Base-by-base conservation (phyloP, 495 filamentous ascomycete genomes). In the Talaromyces nanjingensis region DNA sequence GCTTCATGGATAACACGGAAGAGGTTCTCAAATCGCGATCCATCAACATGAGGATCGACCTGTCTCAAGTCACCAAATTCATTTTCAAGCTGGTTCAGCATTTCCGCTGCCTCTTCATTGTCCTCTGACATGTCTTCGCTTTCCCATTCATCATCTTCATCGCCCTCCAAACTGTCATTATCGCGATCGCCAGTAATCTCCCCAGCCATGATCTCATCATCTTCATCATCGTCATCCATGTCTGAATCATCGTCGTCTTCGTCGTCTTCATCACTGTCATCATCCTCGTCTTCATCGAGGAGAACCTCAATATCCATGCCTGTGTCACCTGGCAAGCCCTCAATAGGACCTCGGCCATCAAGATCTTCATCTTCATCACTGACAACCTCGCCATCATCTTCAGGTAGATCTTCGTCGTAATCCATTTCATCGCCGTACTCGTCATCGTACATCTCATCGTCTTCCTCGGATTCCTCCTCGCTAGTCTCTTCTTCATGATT, bases 341-440 rank as follows among this genome's bases (percentile, higher is more conserved):
- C 92, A 62, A 96, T 89, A 4, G 82, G 84, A 8, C 92, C 93
- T 78, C 94, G 91, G 39, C 83, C 88, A 64, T 88, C 89, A 68
- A 87, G 81, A 37, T 87, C 84, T 55, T 91, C 93, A 59, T 97
- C 93, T 59, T 97, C 92, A 68, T 96, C 94, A 68, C 91, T 96
- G 55, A 94, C 86, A 27, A 87, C 80, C 66, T 96, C 91, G 8
- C 91, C 92, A 74, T 97, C 93, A 62, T 90, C 87, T 71, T 91
- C 89, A 25, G 72, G 69, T 18, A 78, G 45, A 18, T 91, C 92
- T 63, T 93, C 93, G 9, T 92, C 90, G 66, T 93, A 92, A 57
- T 91, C 92, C 82, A 97, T 93, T 63, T 93, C 93, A 31, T 96
- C 92, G 56, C 85, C 89, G 65, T 91, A 94, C 67, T 93, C 88